phyloP scores from a whole-genome alignment of 495 filamentous ascomycete species.

The Cudoniella acicularis region DNA sequence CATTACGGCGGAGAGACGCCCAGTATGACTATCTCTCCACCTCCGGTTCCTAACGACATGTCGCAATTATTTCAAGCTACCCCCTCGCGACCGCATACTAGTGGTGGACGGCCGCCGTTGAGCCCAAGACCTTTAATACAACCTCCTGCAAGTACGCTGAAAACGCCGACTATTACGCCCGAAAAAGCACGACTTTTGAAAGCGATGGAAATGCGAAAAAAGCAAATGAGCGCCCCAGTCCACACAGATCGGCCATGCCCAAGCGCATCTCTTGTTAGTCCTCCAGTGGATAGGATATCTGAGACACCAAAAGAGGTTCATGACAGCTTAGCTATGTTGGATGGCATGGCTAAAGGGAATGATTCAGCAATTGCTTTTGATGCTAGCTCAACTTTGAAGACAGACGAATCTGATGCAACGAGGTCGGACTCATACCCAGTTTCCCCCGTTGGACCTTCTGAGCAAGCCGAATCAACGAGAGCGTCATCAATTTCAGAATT shows the following conservation, averaged over 20 bases:
- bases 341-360: constrained; percentile 21
- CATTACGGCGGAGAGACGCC: constrained; percentile 29
- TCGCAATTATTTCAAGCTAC: not conserved
- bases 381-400: constrained; percentile 23
- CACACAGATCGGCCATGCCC: constrained; percentile 17
- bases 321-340: constrained; percentile 17
- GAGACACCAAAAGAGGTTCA: constrained; percentile 13
- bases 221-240: constrained; percentile 51
- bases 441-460: constrained; percentile 44
- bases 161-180: constrained; percentile 67
- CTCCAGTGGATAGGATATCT: not conserved
- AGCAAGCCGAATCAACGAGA: constrained; percentile 48
- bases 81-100: constrained; percentile 27
- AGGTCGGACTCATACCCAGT: constrained; percentile 45
- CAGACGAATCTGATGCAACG: constrained; percentile 27
- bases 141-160: constrained; percentile 36
- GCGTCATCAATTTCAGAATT: constrained; percentile 53
- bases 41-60: constrained; percentile 26
- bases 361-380: constrained; percentile 25
- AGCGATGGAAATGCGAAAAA: constrained; percentile 84
- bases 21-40: constrained; percentile 44
- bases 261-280: not conserved
- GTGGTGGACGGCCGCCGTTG: constrained; percentile 41
- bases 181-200: constrained; percentile 93
- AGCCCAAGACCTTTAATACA: constrained; percentile 41